Base-by-base conservation (phyloP, 2,329 filamentous ascomycete species). In the Pseudonectria foliicola region DNA sequence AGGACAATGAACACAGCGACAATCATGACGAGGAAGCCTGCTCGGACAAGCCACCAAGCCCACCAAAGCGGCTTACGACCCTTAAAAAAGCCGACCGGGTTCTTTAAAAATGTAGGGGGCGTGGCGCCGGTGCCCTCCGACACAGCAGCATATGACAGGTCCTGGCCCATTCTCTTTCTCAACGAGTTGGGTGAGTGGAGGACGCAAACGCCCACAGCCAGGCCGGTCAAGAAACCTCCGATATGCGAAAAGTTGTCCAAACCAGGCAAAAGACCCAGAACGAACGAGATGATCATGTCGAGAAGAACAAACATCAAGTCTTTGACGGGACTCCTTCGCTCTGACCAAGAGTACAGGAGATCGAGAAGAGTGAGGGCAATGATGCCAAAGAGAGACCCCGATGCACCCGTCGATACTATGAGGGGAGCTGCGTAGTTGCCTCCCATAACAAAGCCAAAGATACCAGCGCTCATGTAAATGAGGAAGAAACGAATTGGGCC, bases 231-330 rank as follows among this genome's bases (percentile, higher is more conserved):
- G 59, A 96, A 95, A 2, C 92, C 92, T 35, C 92, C 92, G 43
- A 98, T 95, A 49, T 98, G 92, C 12, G 86, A 85, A 60, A 96
- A 98, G 61, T 98, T 98, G 68, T 98, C 92, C 30, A 98, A 65
- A 7, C 89, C 90, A 0, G 92, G 92, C 2, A 98, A 72, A 4
- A 98, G 73, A 24, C 92, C 92, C 3, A 98, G 74, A 12, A 92
- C 87, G 55, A 98, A 95, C 0, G 88, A 87, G 46, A 98, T 88
- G 46, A 80, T 67, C 42, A 96, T 77, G 53, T 95, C 89, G 37
- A 95, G 63, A 30, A 89, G 43, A 57, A 96, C 84, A 60, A 93
- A 94, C 34, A 85, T 66, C n/a, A 98, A 66, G 51, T 96, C 92
- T 47, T 85, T 84, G 58, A 80, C 71, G 0, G 92, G 92, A 23